Evolutionary conservation across 73 alveolate species (phyloP).

Genomic region (Tetrahymena thermophila): DNA sequence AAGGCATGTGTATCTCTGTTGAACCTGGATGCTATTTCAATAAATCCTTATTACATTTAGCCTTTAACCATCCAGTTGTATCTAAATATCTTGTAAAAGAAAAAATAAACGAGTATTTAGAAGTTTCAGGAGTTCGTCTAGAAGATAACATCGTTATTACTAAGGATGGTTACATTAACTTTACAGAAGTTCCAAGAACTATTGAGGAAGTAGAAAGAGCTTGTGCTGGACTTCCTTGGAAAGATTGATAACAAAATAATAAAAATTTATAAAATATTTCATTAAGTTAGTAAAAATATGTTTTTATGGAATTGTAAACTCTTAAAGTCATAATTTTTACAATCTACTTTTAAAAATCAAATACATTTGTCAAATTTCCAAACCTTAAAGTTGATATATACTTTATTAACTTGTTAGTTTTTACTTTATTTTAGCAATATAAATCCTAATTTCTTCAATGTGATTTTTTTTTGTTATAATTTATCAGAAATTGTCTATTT

Average conservation of each 20-base stretch:
- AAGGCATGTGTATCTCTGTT: slow-evolving; percentile 63
- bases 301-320: no score
- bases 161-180: slow-evolving; percentile 75
- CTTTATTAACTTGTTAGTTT: no score
- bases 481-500: neutral
- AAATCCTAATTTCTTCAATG: no score
- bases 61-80: slow-evolving; percentile 41
- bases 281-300: no score
- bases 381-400: no score
- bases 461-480: no score
- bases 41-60: slow-evolving; percentile 74
- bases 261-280: no score
- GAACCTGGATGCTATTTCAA: slow-evolving; percentile 91
- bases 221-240: slow-evolving; percentile 1
- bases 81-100: slow-evolving; percentile 56
- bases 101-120: slow-evolving; percentile 67
- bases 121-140: slow-evolving; percentile 96
- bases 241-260: neutral
- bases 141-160: slow-evolving; percentile 96
- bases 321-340: no score
- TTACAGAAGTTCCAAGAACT: slow-evolving; percentile 95
- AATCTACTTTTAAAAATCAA: no score
- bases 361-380: no score
- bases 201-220: slow-evolving; percentile 89
- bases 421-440: no score